Evolutionary conservation across 768 basidiomycete genomes (phyloP).

Genomic region (Rickenella mellea): DNA sequence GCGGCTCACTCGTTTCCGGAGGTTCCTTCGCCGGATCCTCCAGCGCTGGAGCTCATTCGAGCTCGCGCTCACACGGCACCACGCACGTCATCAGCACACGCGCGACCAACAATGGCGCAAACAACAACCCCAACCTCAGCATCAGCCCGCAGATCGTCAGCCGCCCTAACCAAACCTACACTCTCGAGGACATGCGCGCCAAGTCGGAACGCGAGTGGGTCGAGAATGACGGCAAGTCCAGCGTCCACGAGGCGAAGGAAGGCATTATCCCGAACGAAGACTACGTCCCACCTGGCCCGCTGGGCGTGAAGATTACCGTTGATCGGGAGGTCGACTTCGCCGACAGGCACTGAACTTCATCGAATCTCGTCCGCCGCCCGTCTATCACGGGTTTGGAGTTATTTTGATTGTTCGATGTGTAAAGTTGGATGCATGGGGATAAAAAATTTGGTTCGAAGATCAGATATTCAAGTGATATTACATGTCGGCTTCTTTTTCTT

Average conservation of each 20-base stretch:
- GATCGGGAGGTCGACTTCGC: conserved; percentile 44
- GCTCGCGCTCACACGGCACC: conserved; percentile 31
- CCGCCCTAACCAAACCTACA: conserved; percentile 16
- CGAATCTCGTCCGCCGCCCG: background rate
- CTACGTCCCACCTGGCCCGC: conserved; percentile 11
- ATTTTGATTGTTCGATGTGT: background rate
- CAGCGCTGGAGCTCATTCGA: conserved; percentile 25
- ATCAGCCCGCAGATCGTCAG: conserved; percentile 13
- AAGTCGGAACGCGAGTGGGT: conserved; percentile 29
- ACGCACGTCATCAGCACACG: conserved; percentile 35
- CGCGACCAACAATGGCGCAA: conserved; percentile 9
- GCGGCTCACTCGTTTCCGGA: conserved; percentile 63
- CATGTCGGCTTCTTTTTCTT: no score
- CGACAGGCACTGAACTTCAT: background rate
- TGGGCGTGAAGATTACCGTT: conserved; percentile 52
- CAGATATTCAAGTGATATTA: no score
- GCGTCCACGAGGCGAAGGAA: conserved; percentile 27
- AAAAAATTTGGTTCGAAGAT: no score
- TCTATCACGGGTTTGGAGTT: background rate
- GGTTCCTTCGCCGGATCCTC: conserved; percentile 56
- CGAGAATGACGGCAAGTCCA: conserved; percentile 29
- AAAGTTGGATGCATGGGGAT: no score
- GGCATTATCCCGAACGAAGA: conserved; percentile 24
- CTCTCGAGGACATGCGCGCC: conserved; percentile 20
- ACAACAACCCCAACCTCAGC: conserved; percentile 12